Percentiles rank a stretch among this genome's conserved stretches.
These are phyloP conservation scores for Elongisporangium anandrum DNA, from an alignment of 352 stramenopile species.

Conservation along the genomic window DNA sequence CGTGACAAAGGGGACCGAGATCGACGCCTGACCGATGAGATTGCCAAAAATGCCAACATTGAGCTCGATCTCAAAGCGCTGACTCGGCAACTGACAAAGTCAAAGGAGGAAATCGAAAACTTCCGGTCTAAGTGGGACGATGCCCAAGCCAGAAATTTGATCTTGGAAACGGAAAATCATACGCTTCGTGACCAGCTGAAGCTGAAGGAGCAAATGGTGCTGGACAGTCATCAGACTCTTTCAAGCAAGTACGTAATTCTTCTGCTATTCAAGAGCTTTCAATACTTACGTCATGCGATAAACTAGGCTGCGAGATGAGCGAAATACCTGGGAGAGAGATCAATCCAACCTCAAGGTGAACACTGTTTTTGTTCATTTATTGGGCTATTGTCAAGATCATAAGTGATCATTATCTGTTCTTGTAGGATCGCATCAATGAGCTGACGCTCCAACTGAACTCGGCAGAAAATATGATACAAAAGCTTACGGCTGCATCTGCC, in stretches of 20 bases:
- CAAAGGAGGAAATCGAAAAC: slow-evolving; percentile 46
- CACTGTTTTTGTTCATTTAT: background rate
- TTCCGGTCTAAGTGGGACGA: slow-evolving; percentile 49
- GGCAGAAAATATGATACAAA: slow-evolving; percentile 34
- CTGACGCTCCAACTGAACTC: slow-evolving; percentile 53
- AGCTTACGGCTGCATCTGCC: slow-evolving; percentile 10
- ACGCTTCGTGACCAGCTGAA: slow-evolving; percentile 64
- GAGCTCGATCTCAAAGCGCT: slow-evolving; percentile 61
- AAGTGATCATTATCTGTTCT: background rate
- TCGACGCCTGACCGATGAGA: slow-evolving; percentile 42
- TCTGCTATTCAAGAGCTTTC: background rate
- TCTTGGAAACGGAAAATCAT: slow-evolving; percentile 48
- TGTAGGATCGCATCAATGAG: slow-evolving; percentile 44
- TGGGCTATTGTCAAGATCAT: background rate
- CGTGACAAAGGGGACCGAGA: slow-evolving; percentile 38
- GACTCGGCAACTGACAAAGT: slow-evolving; percentile 30
- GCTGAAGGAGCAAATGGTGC: slow-evolving; percentile 64
- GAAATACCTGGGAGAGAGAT: slow-evolving; percentile 41
- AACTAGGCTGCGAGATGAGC: slow-evolving; percentile 53
- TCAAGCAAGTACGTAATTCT: slow-evolving; percentile 35
- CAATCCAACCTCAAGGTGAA: slow-evolving; percentile 44
- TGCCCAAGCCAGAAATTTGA: slow-evolving; percentile 49
- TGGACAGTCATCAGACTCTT: slow-evolving; percentile 53
- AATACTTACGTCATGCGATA: background rate
- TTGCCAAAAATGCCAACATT: slow-evolving; percentile 29